Percentiles rank a stretch among this genome's conserved stretches.
These are phyloP conservation scores for Cylindrotheca fusiformis DNA, from an alignment of 108 stramenopile genomes.

Conservation along the genomic window DNA sequence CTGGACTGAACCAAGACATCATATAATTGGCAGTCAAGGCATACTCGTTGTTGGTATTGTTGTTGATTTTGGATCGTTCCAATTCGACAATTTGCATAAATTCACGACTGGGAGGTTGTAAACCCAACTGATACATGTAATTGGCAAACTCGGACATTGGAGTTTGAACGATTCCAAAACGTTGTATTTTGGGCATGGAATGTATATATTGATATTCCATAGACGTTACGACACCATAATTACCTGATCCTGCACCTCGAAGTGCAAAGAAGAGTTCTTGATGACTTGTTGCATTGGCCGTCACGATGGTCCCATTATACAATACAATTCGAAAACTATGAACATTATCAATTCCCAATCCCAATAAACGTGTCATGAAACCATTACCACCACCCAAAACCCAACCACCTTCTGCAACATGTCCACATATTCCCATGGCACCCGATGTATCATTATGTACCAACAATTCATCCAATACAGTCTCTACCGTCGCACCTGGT, in stretches of 20 bases:
- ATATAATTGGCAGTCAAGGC: neutral
- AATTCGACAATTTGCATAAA: neutral
- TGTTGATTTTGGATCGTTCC: too few species aligned
- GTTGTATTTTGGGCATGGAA: neutral
- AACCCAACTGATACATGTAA: neutral
- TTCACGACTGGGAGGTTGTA: neutral
- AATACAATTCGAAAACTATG: constrained; percentile 13
- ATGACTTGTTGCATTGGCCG: constrained; percentile 8
- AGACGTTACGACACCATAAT: neutral
- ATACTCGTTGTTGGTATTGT: too few species aligned
- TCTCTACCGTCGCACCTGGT: neutral
- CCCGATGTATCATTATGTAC: neutral
- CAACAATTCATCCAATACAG: neutral
- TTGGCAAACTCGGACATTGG: neutral
- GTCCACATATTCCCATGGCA: neutral
- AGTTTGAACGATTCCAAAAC: neutral
- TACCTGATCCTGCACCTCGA: constrained; percentile 26
- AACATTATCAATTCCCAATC: constrained; percentile 24
- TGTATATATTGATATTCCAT: neutral
- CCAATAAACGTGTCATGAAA: neutral
- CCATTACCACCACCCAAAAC: constrained; percentile 12
- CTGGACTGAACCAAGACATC: constrained; percentile 9
- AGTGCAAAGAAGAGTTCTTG: constrained; percentile 32
- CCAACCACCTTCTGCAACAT: constrained; percentile 10
- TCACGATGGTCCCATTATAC: constrained; percentile 24